Evolutionary conservation across 2,329 filamentous ascomycete genomes (phyloP), one percentile per base, ranked within the genome.

Genomic region (Neofusicoccum kwambonambiense): DNA sequence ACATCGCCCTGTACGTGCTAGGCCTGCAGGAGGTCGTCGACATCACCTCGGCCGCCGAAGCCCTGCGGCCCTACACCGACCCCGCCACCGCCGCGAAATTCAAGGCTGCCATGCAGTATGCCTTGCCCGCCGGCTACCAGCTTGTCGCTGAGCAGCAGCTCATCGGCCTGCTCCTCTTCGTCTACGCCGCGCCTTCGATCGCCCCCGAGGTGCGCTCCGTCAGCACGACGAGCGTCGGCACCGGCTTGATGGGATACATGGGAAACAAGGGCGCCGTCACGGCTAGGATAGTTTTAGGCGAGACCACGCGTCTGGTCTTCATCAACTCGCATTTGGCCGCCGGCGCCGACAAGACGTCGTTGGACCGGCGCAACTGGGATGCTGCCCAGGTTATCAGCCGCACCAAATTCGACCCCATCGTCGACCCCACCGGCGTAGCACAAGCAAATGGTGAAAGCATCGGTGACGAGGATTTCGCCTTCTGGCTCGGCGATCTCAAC

Each of bases 401-500:
- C 56, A 90, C 92, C 1, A 89, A 87, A 67, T 98, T 98, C 71
- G 87, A 90, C 6, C 88, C 92, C 0, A 85, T 96, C 6, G 81
- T 82, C 44, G 85, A 89, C 65, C 81, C 84, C 0, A 88, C 90
- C 8, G 86, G 90, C 5, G 80, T 86, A 1, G 83, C 88, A 2
- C 81, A 84, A 65, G 77, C 74, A 2, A 75, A 78, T 42, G 87
- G 89, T n/a, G 86, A 89, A 22, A 86, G 82, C 41, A 89, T 99
- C 68, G 93, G 92, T 0, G 91, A 96, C 44, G 94, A 96, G 69
- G 95, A 99, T 73, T 93, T 97, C 78, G 88, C 89, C 0, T 97
- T 99, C 73, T 98, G 94, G 92, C 91, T 97, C 72, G 95, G 95
- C 6, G 95, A 99, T 76, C 83, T 99, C 47, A 99, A 99, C 75